These are phyloP conservation scores for Passalora sequoiae DNA, from an alignment of 2,329 filamentous ascomycete genomes.

Conservation along the genomic window DNA sequence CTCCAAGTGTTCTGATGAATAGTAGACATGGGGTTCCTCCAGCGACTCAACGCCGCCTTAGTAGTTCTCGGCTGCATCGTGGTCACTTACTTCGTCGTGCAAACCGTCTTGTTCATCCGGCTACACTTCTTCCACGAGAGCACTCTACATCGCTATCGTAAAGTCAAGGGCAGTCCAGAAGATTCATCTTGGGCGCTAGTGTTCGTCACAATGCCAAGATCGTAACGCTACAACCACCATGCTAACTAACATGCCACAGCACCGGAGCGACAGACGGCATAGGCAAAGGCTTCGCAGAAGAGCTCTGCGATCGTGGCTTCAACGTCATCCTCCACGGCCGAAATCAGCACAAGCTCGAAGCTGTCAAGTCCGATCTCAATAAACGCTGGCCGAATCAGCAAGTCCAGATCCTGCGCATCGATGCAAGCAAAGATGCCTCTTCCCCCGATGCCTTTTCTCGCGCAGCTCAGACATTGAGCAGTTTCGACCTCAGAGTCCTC, in stretches of 20 bases:
- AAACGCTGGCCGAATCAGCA: conserved; percentile 37
- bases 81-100: neutral
- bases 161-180: conserved; percentile 1
- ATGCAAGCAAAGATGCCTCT: conserved; percentile 11
- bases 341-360: conserved; percentile 45
- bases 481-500: conserved; percentile 48
- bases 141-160: conserved; percentile 22
- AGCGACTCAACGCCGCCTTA: neutral
- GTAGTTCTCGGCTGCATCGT: neutral
- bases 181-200: conserved; percentile 19
- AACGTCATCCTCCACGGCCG: conserved; percentile 56
- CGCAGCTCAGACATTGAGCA: conserved; percentile 23
- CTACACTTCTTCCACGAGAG: conserved; percentile 26
- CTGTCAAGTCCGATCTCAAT: conserved; percentile 39
- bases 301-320: conserved; percentile 51
- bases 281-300: conserved; percentile 47
- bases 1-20: too few relatives aligned
- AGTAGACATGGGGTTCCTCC: neutral
- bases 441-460: conserved; percentile 42
- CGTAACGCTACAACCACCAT: too few relatives aligned
- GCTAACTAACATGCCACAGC: conserved; percentile 4
- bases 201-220: neutral
- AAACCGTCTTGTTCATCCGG: conserved; percentile 14
- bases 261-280: conserved; percentile 55
- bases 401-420: conserved; percentile 35